phyloP scores from a whole-genome alignment of 1,139 yeast species.

The Hemisphaericaspora subhashii region DNA sequence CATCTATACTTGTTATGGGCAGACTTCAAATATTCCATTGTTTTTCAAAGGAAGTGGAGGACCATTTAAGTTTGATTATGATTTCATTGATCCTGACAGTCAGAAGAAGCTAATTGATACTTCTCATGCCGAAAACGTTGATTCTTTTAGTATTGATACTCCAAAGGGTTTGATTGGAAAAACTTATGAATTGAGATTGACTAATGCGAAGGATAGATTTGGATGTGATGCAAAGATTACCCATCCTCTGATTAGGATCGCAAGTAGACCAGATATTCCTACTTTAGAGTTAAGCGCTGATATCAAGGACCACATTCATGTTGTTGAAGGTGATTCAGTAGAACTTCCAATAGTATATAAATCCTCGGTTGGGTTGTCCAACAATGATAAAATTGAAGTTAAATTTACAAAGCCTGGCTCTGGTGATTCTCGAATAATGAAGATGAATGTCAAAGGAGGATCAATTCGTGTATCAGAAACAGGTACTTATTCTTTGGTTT shows the following conservation, averaged over 20 bases:
- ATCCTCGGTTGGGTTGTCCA: constrained; percentile 29
- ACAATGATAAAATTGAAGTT: constrained; percentile 28
- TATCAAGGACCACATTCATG: constrained; percentile 26
- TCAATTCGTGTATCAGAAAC: constrained; percentile 41
- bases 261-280: constrained; percentile 70
- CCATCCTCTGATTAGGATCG: constrained; percentile 45
- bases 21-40: constrained; percentile 46
- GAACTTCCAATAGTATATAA: constrained; percentile 55
- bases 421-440: constrained; percentile 3
- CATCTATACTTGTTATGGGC: constrained; percentile 43
- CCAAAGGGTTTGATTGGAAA: constrained; percentile 68
- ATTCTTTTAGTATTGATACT: constrained; percentile 46
- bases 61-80: constrained; percentile 70
- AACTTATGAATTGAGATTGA: constrained; percentile 59
- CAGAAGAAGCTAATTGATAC: constrained; percentile 40
- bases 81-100: constrained; percentile 38
- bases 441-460: constrained; percentile 7
- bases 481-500: constrained; percentile 63
- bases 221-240: constrained; percentile 66
- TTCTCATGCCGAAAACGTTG: constrained; percentile 47
- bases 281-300: constrained; percentile 21
- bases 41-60: constrained; percentile 71
- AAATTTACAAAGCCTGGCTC: constrained; percentile 17
- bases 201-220: constrained; percentile 67
- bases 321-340: constrained; percentile 63